Percentiles rank a stretch among this genome's conserved stretches.
These are phyloP conservation scores for Solanum etuberosum DNA, from an alignment of 257 asterid species.

Conservation along the genomic window DNA sequence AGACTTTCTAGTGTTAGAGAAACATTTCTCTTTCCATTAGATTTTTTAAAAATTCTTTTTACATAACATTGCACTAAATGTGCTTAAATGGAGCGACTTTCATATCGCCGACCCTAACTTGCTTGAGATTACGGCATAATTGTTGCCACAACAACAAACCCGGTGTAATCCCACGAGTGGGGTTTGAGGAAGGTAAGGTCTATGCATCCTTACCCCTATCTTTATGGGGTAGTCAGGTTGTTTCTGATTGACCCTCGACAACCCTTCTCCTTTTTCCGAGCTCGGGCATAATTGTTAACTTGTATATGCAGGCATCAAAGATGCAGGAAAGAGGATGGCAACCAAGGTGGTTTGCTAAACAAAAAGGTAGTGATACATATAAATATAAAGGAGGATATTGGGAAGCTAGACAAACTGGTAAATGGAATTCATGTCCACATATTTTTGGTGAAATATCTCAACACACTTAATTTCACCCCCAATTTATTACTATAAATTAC, in stretches of 20 bases:
- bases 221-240: background rate
- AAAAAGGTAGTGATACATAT: slow-evolving; percentile 7
- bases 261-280: background rate
- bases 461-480: background rate
- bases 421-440: slow-evolving; percentile 13
- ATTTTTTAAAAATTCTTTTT: background rate
- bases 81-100: background rate
- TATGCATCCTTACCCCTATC: background rate
- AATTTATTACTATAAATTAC: background rate
- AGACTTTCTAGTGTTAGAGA: background rate
- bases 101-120: background rate
- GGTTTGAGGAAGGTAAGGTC: background rate
- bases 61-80: background rate
- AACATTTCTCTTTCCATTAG: background rate
- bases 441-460: slow-evolving; percentile 9
- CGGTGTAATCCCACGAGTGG: background rate
- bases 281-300: background rate
- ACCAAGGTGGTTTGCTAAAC: slow-evolving; percentile 17
- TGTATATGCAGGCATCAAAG: slow-evolving; percentile 7
- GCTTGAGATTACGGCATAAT: background rate
- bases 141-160: background rate
- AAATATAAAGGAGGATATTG: slow-evolving; percentile 17
- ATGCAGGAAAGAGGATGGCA: slow-evolving; percentile 23
- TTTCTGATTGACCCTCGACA: background rate
- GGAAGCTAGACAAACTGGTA: slow-evolving; percentile 13